Conservation (phyloP, 768 basidiomycete species). For the Rhizopogon roseolus region DNA sequence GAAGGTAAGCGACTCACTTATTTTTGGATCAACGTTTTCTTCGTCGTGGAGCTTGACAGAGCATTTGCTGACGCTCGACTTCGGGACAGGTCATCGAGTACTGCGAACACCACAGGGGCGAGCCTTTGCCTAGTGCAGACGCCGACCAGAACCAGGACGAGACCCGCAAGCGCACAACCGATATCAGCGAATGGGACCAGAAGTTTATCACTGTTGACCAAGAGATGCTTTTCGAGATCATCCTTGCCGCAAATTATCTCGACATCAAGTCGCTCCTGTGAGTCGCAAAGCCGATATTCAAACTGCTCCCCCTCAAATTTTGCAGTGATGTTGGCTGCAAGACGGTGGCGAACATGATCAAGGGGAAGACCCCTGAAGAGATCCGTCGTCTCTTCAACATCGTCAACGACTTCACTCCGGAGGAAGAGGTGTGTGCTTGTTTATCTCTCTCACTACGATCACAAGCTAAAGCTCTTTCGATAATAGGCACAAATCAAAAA, state of each 20-base stretch:
- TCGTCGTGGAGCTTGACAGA: too few relatives aligned
- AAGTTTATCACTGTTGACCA: conserved; percentile 99
- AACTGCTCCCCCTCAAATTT: background rate
- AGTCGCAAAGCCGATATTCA: conserved; percentile 24
- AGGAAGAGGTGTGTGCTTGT: conserved; percentile 77
- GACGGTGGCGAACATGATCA: conserved; percentile 99
- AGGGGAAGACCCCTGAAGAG: conserved; percentile 99
- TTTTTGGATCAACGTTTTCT: background rate
- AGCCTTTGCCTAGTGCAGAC: conserved; percentile 88
- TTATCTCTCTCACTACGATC: conserved; percentile 6
- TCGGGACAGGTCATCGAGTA: conserved; percentile 84
- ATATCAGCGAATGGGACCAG: conserved; percentile 99
- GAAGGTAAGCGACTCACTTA: conserved; percentile 51
- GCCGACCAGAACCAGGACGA: conserved; percentile 84
- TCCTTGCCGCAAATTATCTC: conserved; percentile 98
- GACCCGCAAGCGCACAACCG: conserved; percentile 95
- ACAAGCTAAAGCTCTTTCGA: conserved; percentile 63
- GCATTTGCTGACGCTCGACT: background rate
- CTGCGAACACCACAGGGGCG: conserved; percentile 97
- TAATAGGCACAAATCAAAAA: conserved; percentile 94
- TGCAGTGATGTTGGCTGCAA: conserved; percentile 93
- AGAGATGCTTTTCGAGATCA: conserved; percentile 99
- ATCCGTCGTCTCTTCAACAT: conserved; percentile 98
- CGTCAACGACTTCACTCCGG: conserved; percentile 96
- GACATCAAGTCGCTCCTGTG: conserved; percentile 98